Conservation (phyloP, 345 rosid genomes). For the Raphanus raphanistrum region DNA sequence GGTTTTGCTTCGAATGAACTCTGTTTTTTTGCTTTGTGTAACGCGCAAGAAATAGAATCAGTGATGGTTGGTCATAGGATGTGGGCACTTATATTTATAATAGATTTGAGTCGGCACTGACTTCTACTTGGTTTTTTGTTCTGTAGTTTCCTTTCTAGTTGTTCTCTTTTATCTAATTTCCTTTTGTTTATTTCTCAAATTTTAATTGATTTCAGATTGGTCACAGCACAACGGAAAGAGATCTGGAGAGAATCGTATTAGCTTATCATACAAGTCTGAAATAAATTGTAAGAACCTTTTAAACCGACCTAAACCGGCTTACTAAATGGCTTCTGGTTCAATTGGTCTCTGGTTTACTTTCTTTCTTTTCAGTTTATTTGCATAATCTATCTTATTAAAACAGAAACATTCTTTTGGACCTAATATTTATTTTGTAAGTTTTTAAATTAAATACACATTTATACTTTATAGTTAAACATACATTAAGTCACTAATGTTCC, state of each 20-base stretch:
- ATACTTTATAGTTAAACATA: too few relatives aligned
- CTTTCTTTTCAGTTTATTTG: neutral
- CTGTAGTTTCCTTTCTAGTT: neutral
- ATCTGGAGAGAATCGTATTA: neutral
- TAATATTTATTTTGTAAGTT: too few relatives aligned
- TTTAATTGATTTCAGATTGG: neutral
- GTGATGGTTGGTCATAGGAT: neutral
- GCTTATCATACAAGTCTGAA: neutral
- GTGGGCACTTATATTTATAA: neutral
- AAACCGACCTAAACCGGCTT: neutral
- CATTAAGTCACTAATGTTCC: too few relatives aligned
- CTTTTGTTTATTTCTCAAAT: neutral
- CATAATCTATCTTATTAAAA: too few relatives aligned
- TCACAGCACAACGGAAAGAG: neutral
- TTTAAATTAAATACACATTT: too few relatives aligned
- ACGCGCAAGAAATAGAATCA: neutral
- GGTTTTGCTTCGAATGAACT: neutral
- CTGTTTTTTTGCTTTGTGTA: neutral
- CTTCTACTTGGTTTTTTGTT: neutral
- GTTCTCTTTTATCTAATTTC: neutral
- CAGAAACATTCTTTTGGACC: too few relatives aligned
- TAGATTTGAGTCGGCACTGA: neutral
- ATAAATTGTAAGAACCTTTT: neutral
- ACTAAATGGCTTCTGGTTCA: neutral
- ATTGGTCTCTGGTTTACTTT: neutral